Base-by-base conservation (phyloP, 2,329 filamentous ascomycete genomes). In the Fusarium proliferatum region DNA sequence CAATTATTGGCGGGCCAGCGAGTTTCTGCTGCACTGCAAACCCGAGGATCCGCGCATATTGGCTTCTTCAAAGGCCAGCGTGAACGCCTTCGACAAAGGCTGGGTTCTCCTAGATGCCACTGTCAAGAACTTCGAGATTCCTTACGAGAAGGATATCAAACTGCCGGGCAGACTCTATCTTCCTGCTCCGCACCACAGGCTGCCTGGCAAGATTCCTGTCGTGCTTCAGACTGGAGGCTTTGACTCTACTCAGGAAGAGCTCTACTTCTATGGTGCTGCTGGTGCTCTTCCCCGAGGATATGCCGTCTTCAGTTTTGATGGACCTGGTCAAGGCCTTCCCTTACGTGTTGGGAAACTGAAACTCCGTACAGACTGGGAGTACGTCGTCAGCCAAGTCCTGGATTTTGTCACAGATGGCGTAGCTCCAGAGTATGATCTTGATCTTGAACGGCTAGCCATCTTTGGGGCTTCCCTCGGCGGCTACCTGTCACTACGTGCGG, bases 401-500 rank as follows among this genome's bases (percentile, higher is more conserved):
- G 78, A 84, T 56, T 73, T 77, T 39, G 73, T 83, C 36, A 26
- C 65, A 12, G 55, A 64, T 13, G 39, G 77, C 7, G 63, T 75
- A 0, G 39, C 30, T 3, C 72, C 77, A 0, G 74, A 80, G 1
- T 56, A 75, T 1, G 67, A 81, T 2, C 77, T 86, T 1, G 85
- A 87, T 58, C 45, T 82, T 0, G 71, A 77, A 3, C 73, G 76
- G 13, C 76, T 87, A 21, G 82, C 82, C 1, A 61, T 86, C 23
- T 60, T 74, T 3, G 85, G 85, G 0, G 79, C 81, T 1, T 82
- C 82, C 5, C 78, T 86, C 70, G 85, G 86, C 5, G 86, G 82
- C 2, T 87, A 87, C 69, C 84, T 82, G 53, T 84, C 85, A 2
- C 79, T 88, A 11, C 82, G 86, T 1, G 83, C 76, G 3, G 83